phyloP scores from a whole-genome alignment of 495 filamentous ascomycete species.

The Aspergillus carlsbadensis region DNA sequence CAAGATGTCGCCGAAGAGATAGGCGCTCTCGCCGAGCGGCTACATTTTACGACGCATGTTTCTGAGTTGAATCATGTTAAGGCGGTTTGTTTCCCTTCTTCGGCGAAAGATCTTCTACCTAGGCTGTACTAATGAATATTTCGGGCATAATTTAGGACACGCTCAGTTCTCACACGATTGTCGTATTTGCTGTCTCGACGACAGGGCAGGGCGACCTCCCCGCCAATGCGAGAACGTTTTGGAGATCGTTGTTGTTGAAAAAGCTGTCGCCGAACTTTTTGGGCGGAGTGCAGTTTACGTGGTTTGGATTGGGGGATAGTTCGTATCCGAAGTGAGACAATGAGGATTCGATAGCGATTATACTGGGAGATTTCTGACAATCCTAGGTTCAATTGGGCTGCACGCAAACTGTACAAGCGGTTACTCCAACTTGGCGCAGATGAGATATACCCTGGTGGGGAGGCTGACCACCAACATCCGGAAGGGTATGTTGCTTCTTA shows the following conservation, averaged over 20 bases:
- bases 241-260: constrained; percentile 78
- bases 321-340: constrained; percentile 75
- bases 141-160: too few relatives aligned
- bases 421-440: constrained; percentile 81
- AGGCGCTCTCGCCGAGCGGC: constrained; percentile 64
- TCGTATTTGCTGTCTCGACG: constrained; percentile 81
- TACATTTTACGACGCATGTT: constrained; percentile 74
- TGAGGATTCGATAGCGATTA: constrained; percentile 18
- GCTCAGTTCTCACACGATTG: constrained; percentile 55
- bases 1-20: constrained; percentile 87
- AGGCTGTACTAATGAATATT: too few relatives aligned
- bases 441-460: constrained; percentile 73
- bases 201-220: constrained; percentile 95
- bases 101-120: too few relatives aligned
- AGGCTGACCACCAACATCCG: constrained; percentile 88
- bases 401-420: constrained; percentile 81
- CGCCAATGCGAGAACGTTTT: constrained; percentile 73
- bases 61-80: constrained; percentile 73
- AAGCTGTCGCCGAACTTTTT: constrained; percentile 73
- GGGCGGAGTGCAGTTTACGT: constrained; percentile 64
- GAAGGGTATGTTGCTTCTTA: constrained; percentile 62
- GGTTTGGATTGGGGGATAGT: constrained; percentile 91
- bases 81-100: constrained; percentile 57
- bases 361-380: constrained; percentile 14
- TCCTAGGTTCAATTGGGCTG: constrained; percentile 86